These are phyloP conservation scores for Thyridium curvatum DNA, from an alignment of 2,329 filamentous ascomycete genomes.

Conservation along the genomic window DNA sequence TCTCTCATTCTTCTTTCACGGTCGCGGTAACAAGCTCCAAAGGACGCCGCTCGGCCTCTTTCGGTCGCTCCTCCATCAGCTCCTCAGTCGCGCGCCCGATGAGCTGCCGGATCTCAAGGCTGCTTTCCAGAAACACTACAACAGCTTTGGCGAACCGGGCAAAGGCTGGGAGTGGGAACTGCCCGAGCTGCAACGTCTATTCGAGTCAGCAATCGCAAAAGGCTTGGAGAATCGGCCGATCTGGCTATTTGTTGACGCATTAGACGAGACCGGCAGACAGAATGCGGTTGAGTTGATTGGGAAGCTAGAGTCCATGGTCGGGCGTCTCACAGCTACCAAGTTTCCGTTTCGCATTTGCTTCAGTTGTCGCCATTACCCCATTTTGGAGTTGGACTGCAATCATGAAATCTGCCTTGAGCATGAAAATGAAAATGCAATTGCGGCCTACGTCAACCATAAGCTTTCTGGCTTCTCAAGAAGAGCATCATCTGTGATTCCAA, in stretches of 20 bases:
- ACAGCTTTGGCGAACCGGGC: slow-evolving; percentile 4
- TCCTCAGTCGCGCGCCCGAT: slow-evolving; percentile 16
- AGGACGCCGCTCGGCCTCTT: slow-evolving; percentile 23
- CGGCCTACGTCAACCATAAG: slow-evolving; percentile 14
- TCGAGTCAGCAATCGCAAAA: slow-evolving; percentile 13
- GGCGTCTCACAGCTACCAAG: slow-evolving; percentile 8
- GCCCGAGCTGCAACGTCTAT: slow-evolving; percentile 11
- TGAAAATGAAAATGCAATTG: slow-evolving; percentile 23
- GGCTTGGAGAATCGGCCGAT: slow-evolving; percentile 12
- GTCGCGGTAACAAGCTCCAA: slow-evolving; percentile 22
- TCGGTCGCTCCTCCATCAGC: slow-evolving; percentile 23
- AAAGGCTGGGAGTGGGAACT: slow-evolving; percentile 18
- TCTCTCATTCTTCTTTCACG: slow-evolving; percentile 29
- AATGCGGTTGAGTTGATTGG: slow-evolving; percentile 12
- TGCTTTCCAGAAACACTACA: background rate
- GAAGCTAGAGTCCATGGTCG: slow-evolving; percentile 13
- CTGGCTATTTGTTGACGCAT: slow-evolving; percentile 24
- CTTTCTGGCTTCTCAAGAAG: slow-evolving; percentile 7
- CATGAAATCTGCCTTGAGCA: slow-evolving; percentile 20
- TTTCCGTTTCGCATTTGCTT: slow-evolving; percentile 20
- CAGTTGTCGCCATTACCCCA: slow-evolving; percentile 23
- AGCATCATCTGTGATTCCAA: background rate
- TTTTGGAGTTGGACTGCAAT: slow-evolving; percentile 10
- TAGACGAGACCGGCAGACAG: slow-evolving; percentile 24
- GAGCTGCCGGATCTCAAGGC: slow-evolving; percentile 9